Evolutionary conservation across 2,329 filamentous ascomycete species (phyloP), one percentile per base, ranked within the genome.

Genomic region (Exophiala lecanii-corni): DNA sequence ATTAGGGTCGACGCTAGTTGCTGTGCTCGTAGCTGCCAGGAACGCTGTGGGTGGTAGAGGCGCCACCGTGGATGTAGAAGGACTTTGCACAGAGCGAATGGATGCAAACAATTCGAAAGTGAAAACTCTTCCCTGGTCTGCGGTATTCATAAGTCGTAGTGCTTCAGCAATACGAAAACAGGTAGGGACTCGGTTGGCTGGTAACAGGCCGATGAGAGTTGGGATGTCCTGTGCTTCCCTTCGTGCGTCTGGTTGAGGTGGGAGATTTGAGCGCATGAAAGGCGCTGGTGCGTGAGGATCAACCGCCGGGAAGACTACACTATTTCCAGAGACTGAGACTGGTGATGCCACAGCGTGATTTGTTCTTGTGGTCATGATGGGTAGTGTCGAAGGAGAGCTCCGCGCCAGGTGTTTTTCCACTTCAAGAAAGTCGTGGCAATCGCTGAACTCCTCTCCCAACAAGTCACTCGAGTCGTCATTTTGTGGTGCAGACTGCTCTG

Each of bases 111-210:
- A 13, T 32, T 32, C 30, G 17, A 32, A 32, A 7, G 30, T 32
- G n/a, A 32, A 6, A 6, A 16, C 17, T 5, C 17, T 12, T 13
- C 12, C n/a, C n/a, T 12, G 30, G 30, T 32, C 30, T 7, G 30
- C 30, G n/a, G 6, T 7, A 6, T 32, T 32, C 30, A 32, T 12
- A 12, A 32, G 30, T 32, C 30, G 5, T 5, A 32, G 5, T 7
- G 30, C 30, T 13, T 32, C 30, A 13, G 30, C 30, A 16, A 32
- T 32, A 13, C 30, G 30, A 32, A 32, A 32, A 32, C 30, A 32
- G 5, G 30, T 32, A 7, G n/a, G 30, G 5, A 16, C 5, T 32
- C n/a, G 30, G 12, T 13, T 32, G 12, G 17, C 6, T 7, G 30
- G 5, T 7, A 16, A 32, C 6, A 32, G n/a, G 17, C 30, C 30